Evolutionary conservation across 2,329 filamentous ascomycete species (phyloP), one percentile per base, ranked within the genome.

Genomic region (Samsoniella hepiali): DNA sequence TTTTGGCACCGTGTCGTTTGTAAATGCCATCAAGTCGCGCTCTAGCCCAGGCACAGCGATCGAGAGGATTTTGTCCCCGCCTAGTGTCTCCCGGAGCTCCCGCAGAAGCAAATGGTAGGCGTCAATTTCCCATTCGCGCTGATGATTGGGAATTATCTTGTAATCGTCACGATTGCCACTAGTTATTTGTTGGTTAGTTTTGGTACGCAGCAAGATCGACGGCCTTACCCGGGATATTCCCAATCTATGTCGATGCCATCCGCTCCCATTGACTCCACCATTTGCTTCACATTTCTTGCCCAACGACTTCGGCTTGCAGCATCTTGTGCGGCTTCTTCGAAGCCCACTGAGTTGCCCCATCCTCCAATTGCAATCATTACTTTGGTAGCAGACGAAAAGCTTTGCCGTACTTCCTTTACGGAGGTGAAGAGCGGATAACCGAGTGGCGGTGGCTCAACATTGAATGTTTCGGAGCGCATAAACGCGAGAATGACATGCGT

Each of bases 311-410:
- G 82, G 1, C 80, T 82, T 1, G 73, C 68, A 1, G 82, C 78
- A 3, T 80, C 79, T 58, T 77, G 79, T 1, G 86, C 84, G 0
- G 82, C 88, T 10, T 72, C 72, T 0, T 82, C 81, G 69, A 91
- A 92, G 0, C 88, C 89, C 7, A 74, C 72, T 0, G 83, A 87
- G 65, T 91, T 87, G 0, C 88, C 89, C 89, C 90, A 93, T 59
- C 89, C 90, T 11, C 90, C 90, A 66, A 93, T 85, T 27, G 90
- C 88, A 44, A 92, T 81, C 77, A 89, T 82, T 29, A 92, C 74
- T 67, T 89, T 87, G 27, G 87, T 87, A 32, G 78, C 78, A 0
- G 74, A 64, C 7, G 74, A 74, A 65, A 88, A 86, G 61, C 78
- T 75, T 22, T 70, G 64, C 5, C 85, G 82, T 15, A 81, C 77